Evolutionary conservation across 148 eudicot species (phyloP).

Genomic region (Camellia sinensis): DNA sequence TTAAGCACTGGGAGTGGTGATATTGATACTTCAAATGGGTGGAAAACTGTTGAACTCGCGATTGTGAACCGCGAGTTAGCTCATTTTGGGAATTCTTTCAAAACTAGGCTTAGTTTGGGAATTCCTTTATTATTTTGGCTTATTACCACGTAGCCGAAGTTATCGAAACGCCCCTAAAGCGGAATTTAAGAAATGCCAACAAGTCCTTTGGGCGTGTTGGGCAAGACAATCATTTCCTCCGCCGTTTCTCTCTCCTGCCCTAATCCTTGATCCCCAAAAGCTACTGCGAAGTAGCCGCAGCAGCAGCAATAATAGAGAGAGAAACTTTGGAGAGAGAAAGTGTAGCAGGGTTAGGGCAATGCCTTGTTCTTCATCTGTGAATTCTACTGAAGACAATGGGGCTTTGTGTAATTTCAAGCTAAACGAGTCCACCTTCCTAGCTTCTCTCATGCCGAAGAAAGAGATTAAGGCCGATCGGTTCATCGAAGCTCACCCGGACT

Average conservation of each 20-base stretch:
- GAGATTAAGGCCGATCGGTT: slow-evolving; percentile 92
- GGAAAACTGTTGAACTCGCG: no score
- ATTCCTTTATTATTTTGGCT: no score
- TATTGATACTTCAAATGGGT: slow-evolving; percentile 87
- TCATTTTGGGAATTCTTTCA: no score
- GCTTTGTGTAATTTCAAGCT: slow-evolving; percentile 51
- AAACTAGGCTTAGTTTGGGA: no score
- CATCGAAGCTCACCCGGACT: slow-evolving; percentile 60
- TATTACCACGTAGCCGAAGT: slow-evolving; percentile 23
- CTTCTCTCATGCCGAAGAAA: slow-evolving; percentile 93
- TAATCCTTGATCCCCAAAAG: slow-evolving; percentile 10
- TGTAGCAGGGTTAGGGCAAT: slow-evolving; percentile 44
- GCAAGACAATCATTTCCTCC: slow-evolving; percentile 7
- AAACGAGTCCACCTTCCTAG: slow-evolving; percentile 66
- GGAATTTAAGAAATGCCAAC: slow-evolving; percentile 10
- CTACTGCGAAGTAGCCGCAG: not conserved
- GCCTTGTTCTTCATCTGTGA: slow-evolving; percentile 46
- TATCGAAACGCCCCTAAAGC: slow-evolving; percentile 39
- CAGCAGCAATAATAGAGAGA: not conserved
- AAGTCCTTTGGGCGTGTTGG: not conserved
- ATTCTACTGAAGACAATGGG: slow-evolving; percentile 44
- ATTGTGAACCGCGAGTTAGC: no score
- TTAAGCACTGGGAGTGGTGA: slow-evolving; percentile 96
- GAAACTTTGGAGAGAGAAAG: slow-evolving; percentile 25
- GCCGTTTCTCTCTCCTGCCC: slow-evolving; percentile 21